These are phyloP conservation scores for Quillaja saponaria DNA, from an alignment of 306 rosid species.

Conservation along the genomic window DNA sequence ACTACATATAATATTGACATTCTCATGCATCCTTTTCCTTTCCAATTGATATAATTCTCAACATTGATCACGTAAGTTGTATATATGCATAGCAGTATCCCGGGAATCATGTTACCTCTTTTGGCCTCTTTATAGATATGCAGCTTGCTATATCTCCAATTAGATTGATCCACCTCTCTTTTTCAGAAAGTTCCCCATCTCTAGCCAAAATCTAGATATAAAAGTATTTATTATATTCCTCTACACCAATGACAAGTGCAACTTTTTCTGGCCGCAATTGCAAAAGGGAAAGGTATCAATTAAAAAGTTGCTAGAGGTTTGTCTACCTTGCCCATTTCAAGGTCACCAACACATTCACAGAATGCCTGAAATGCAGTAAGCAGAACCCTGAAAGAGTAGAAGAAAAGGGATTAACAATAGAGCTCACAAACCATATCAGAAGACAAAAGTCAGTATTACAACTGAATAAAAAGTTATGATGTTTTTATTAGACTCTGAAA, in stretches of 20 bases:
- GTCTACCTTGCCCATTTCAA: constrained; percentile 98
- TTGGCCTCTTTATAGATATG: constrained; percentile 92
- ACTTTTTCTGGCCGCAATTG: too few species aligned
- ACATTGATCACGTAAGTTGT: too few species aligned
- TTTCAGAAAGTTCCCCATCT: constrained; percentile 85
- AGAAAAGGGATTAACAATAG: constrained; percentile 19
- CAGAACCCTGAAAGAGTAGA: constrained; percentile 68
- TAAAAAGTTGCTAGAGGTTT: too few species aligned
- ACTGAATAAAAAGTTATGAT: neutral
- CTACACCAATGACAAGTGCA: constrained; percentile 23
- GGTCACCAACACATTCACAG: constrained; percentile 98
- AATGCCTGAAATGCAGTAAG: constrained; percentile 91
- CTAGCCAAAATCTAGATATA: constrained; percentile 78
- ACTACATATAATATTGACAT: too few species aligned
- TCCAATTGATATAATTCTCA: too few species aligned
- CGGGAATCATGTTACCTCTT: constrained; percentile 64
- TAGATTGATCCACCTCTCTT: constrained; percentile 91
- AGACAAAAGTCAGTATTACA: neutral
- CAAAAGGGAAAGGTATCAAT: too few species aligned
- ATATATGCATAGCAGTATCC: too few species aligned
- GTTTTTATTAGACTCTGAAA: constrained; percentile 14
- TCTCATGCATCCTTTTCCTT: too few species aligned
- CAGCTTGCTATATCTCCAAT: constrained; percentile 90
- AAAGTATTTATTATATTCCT: constrained; percentile 29
- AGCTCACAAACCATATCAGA: constrained; percentile 6